Conservation (phyloP, 2,329 filamentous ascomycete genomes). For the Beauveria sp. region DNA sequence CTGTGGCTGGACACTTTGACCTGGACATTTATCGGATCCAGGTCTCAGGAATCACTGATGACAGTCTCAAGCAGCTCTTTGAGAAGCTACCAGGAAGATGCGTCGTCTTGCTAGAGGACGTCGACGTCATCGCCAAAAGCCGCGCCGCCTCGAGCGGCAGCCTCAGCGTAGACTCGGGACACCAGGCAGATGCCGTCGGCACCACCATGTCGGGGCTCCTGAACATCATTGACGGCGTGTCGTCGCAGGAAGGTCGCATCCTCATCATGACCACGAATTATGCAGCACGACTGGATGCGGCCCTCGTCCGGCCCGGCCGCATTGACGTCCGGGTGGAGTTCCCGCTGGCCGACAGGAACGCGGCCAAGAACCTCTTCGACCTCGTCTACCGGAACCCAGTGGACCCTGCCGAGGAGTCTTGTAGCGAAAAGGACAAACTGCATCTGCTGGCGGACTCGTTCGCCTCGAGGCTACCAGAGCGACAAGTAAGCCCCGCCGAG, state of each 20-base stretch:
- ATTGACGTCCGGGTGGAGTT: constrained; percentile 48
- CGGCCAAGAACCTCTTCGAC: background rate
- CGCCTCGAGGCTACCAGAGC: background rate
- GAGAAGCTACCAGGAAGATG: constrained; percentile 44
- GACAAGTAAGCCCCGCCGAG: background rate
- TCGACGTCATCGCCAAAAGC: constrained; percentile 32
- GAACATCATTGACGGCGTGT: constrained; percentile 62
- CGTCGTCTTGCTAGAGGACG: constrained; percentile 47
- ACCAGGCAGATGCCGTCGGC: background rate
- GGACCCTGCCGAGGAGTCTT: background rate
- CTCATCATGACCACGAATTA: constrained; percentile 67
- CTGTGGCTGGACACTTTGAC: constrained; percentile 42
- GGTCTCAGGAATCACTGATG: constrained; percentile 42
- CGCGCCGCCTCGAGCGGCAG: background rate
- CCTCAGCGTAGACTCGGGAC: background rate
- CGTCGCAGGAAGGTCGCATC: constrained; percentile 58
- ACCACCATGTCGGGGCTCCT: constrained; percentile 52
- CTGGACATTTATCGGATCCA: constrained; percentile 43
- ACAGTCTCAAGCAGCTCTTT: constrained; percentile 43
- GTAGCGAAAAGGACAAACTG: background rate
- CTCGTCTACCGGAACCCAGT: background rate
- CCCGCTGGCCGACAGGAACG: background rate
- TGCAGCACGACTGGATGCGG: constrained; percentile 51
- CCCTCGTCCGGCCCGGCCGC: constrained; percentile 53
- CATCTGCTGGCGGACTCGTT: background rate